Base-by-base conservation (phyloP, 2,329 filamentous ascomycete species). In the Penicillium frequentans region DNA sequence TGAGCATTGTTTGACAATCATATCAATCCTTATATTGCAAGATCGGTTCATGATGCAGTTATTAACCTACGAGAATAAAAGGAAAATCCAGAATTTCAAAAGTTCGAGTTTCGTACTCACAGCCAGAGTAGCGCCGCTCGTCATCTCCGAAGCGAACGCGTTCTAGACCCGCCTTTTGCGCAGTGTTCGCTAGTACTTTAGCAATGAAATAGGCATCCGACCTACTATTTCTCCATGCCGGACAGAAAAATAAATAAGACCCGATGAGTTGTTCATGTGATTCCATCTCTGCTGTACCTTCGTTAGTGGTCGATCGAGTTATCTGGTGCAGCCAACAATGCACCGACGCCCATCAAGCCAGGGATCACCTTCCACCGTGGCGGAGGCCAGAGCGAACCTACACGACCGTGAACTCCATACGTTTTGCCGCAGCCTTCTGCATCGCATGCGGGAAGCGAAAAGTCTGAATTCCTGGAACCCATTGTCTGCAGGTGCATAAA, bases 301-400 rank as follows among this genome's bases (percentile, higher is more conserved):
- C 29, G 10, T 48, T 24, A 54, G 58, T 58, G 53, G 53, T 33
- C 35, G 58, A 56, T 60, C 58, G 53, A 47, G 11, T 13, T 27
- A 16, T 16, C 21, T 19, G 10, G 19, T 55, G 51, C 51, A 56
- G 31, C 13, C 55, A 21, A 8, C 10, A 23, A 56, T 54, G 50
- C 45, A 14, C 33, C 13, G 42, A 42, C 42, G 48, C 39, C 52
- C 21, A 46, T 33, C 19, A 27, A 23, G 24, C 53, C 26, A 59
- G 37, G 45, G 48, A 58, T 59, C 45, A 53, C 27, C 45, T 21
- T 49, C 13, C 39, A 44, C 14, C 7, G 16, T n/a, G 21, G 53
- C 33, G 44, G 44, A 11, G 26, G 35, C 19, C 31, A 27, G 19
- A 33, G 27, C 19, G 5, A 33, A 8, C 26, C 7, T 47, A n/a